Evolutionary conservation across 257 asterid species (phyloP), one percentile per base, ranked within the genome.

Genomic region (Eustoma russellianum): DNA sequence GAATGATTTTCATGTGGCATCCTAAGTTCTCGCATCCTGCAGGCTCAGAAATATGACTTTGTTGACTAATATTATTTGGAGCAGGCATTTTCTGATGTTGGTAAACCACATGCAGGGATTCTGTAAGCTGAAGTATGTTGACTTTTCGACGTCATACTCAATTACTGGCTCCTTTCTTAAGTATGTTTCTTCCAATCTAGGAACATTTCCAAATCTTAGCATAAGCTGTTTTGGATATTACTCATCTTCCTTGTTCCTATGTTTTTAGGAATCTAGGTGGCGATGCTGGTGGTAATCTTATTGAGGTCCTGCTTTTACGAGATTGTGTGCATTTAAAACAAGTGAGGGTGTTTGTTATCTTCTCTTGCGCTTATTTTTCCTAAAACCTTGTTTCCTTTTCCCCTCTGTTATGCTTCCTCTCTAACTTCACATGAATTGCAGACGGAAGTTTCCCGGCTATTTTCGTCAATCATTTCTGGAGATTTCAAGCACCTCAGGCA

Each of bases 261-360:
- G 43, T 61, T 66, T 57, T 45, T 59, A 89, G 97, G 76, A 74
- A 74, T 67, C 81, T 81, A 65, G 97, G 89, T 51, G 85, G 85
- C 67, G 57, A 59, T 60, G 65, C 53, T 0, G 81, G 85, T 49
- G 92, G 87, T 53, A 68, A 70, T 66, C 71, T 67, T 56, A 66
- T 89, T 72, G 94, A 86, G 75, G 80, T 81, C 48, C 53, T 83
- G 66, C 60, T 77, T 68, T 70, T 89, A 66, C 79, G 94, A 24
- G 97, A 86, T 58, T 89, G 97, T 63, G 67, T 79, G 72, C 93
- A 89, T 76, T 67, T 89, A 75, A 79, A 78, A 79, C 81, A 79
- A 78, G 97, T 89, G 68, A 75, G 77, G 48, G 33, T 11, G 43
- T 38, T 51, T 30, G 18, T 48, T 12, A 17, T 33, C 58, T 48